Evolutionary conservation across 2,329 filamentous ascomycete species (phyloP), one percentile per base, ranked within the genome.

Genomic region (Cryphonectria nitschkei): DNA sequence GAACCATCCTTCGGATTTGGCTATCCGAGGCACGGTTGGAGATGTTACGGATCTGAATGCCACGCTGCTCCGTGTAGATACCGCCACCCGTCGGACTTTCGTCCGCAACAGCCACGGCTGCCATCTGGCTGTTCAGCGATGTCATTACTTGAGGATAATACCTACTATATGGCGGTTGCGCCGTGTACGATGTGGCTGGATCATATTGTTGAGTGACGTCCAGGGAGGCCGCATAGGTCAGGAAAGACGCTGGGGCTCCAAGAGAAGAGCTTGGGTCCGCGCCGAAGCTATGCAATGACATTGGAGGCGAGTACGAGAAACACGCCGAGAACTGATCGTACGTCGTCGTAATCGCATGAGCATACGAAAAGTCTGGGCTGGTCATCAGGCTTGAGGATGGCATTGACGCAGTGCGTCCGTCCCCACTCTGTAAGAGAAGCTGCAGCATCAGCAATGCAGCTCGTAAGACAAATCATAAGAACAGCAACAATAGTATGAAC

Each of bases 21-120:
- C 67, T 68, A 9, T 52, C 70, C 43, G 72, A 65, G 22, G 70
- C 68, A 16, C 70, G 70, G 37, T 68, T 65, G 3, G 72, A 68
- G 41, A 73, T 71, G 43, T 73, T 68, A 50, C 72, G 68, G 29
- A 73, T 72, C 60, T 64, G 68, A 29, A 73, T 67, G 26, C 72
- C 72, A 11, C 72, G 70, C 68, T 73, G 72, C n/a, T 73, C 72
- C 5, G 72, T 73, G 61, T 62, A 69, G 65, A 73, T 65, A 1
- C 70, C 14, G 43, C 62, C 43, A 16, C 41, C 50, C 16, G 14
- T 16, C 7, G 11, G 32, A 50, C 34, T 32, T 9, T 52, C 37
- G 5, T 50, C 54, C 16, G 69, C 32, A 5, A 71, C 26, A 5
- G 66, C 29, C 29, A 72, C 37, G 50, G 56, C 37, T 29, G 71